Evolutionary conservation across 352 stramenopile species (phyloP), one percentile per base, ranked within the genome.

Genomic region (Phytophthora quininea): DNA sequence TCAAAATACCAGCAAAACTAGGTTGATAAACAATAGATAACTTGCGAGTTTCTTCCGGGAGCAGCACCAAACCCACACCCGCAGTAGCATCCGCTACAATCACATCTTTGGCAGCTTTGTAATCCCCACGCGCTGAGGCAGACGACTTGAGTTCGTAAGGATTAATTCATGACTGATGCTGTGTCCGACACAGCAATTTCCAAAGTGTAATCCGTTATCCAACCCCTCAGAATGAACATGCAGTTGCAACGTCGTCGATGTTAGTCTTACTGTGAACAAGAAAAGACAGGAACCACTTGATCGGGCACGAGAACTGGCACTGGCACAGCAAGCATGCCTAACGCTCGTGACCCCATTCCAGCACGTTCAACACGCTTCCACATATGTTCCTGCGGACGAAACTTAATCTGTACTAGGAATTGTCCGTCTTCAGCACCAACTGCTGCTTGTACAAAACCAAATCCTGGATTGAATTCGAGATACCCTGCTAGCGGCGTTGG

Each of bases 401-500:
- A 93, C 63, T 86, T 84, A 19, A 89, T 63, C 32, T 95, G 83
- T 3, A 97, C 69, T 12, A 72, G 60, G 32, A 97, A 92, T 19
- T 51, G 73, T 6, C 77, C 84, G 3, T 47, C 40, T 38, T 68
- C 24, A 11, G 43, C 52, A 31, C 3, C 38, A n/a, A 48, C 48
- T 11, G 69, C 62, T 4, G 55, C 79, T 54, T 98, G 92, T 0
- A 97, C 83, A 62, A 91, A 98, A 3, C 90, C 89, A 61, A 96
- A 93, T 53, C 77, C 80, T 1, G 93, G 93, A 14, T 85, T 69
- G 51, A 97, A 96, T 55, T 96, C 89, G 10, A 97, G 47, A 43
- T 67, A 85, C 1, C 79, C 72, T 14, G 70, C 60, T 1, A 97
- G 73, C 4, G 66, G 52, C 47, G 88, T 86, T 1, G 92, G 90